Evolutionary conservation across 2,329 filamentous ascomycete genomes (phyloP).

Genomic region (Curvularia spicifera): DNA sequence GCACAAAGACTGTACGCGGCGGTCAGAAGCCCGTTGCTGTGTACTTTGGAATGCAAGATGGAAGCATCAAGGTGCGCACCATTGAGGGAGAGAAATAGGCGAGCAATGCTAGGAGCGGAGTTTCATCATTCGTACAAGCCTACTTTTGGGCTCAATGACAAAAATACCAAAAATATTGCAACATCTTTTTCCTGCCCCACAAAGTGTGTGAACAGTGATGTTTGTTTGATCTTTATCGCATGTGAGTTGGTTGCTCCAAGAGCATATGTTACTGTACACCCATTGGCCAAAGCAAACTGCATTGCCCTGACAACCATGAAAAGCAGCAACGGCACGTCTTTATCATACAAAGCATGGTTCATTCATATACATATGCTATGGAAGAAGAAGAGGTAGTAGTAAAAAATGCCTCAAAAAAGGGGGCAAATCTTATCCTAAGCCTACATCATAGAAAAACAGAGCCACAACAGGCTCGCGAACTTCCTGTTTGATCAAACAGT

Average conservation of each 20-base stretch:
- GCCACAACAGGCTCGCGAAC: constrained; percentile 20
- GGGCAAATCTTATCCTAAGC: constrained; percentile 2
- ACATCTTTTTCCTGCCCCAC: too few relatives aligned
- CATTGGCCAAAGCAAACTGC: too few relatives aligned
- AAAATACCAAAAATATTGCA: background rate
- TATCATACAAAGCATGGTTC: constrained; percentile 8
- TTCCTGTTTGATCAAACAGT: background rate
- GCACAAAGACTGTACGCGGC: constrained; percentile 51
- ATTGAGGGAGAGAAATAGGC: constrained; percentile 32
- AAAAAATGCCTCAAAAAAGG: background rate
- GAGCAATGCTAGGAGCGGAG: background rate
- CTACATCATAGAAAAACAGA: constrained; percentile 15
- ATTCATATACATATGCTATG: constrained; percentile 4
- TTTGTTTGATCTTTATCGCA: too few relatives aligned
- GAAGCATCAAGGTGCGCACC: constrained; percentile 51
- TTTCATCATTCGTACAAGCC: background rate
- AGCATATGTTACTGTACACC: too few relatives aligned
- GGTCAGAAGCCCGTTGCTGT: constrained; percentile 92
- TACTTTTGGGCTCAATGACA: background rate
- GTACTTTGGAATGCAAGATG: constrained; percentile 87
- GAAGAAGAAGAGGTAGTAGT: background rate
- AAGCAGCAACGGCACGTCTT: background rate
- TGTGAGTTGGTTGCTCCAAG: too few relatives aligned
- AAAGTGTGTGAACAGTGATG: too few relatives aligned
- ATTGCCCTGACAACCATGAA: background rate